A percentile compares a stretch with the other conserved stretches of the same genome.
These are phyloP conservation scores for Shiraia bambusicola DNA, from an alignment of 2,329 filamentous ascomycete genomes.

Conservation along the genomic window DNA sequence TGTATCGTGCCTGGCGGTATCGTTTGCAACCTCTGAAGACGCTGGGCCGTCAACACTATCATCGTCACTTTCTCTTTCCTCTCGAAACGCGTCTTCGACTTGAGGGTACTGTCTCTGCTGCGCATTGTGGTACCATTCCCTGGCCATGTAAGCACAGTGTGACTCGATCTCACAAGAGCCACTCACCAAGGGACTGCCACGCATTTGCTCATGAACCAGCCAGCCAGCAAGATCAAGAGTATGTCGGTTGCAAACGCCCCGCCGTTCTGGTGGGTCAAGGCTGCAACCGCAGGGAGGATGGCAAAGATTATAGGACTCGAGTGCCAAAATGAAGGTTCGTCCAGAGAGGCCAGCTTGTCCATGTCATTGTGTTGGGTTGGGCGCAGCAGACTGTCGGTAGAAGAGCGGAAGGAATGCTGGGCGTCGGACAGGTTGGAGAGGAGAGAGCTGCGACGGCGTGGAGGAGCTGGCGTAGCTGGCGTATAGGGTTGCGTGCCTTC, in stretches of 20 bases:
- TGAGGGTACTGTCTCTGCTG: conserved; percentile 41
- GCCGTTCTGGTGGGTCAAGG: conserved; percentile 81
- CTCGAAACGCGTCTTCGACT: conserved; percentile 24
- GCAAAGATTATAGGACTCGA: conserved; percentile 81
- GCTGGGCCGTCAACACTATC: conserved; percentile 19
- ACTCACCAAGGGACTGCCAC: conserved; percentile 82
- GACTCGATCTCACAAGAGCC: background rate
- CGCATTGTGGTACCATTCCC: conserved; percentile 57
- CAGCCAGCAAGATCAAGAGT: conserved; percentile 75
- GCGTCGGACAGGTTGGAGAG: conserved; percentile 78
- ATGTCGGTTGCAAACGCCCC: conserved; percentile 81
- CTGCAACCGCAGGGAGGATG: conserved; percentile 80
- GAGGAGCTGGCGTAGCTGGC: conserved; percentile 17
- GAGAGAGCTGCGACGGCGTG: conserved; percentile 70
- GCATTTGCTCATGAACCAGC: conserved; percentile 89
- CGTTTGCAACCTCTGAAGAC: conserved; percentile 11
- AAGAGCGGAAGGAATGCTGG: conserved; percentile 62
- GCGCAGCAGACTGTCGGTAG: conserved; percentile 69
- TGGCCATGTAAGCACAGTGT: conserved; percentile 20
- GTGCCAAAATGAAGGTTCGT: conserved; percentile 70
- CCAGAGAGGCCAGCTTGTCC: conserved; percentile 38
- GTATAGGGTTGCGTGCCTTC: conserved; percentile 30
- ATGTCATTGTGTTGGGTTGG: conserved; percentile 40
- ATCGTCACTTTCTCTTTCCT: conserved; percentile 26
- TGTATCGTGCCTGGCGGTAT: background rate